Evolutionary conservation across 805 yeast species (phyloP), one percentile per base, ranked within the genome.

Genomic region (Candida qinlingensis): DNA sequence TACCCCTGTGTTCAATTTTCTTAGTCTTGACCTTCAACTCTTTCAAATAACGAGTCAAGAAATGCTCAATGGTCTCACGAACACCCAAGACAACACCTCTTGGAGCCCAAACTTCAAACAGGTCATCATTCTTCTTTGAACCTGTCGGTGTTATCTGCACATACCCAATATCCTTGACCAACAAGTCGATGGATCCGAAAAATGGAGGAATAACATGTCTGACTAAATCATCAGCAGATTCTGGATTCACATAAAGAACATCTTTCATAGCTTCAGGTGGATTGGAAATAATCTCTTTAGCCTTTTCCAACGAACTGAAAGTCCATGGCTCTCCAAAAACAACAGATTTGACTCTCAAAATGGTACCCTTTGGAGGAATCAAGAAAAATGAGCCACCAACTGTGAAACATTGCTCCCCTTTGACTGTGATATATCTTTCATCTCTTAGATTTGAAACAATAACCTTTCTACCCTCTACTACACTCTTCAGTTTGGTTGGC

Each of bases 121-220:
- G 49, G 0, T 70, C 72, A 26, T 54, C 60, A 31, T 51, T 67
- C 5, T 44, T 31, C 44, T 66, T 69, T 9, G 53, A 58, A 10
- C 88, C 85, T 0, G 87, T 81, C 2, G 90, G 83, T 6, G 72
- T 73, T 12, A 86, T 61, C 36, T 79, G 75, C 3, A 85, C 52
- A 55, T 74, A 81, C 0, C 94, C 94, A n/a, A 81, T 60, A 51
- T 80, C 81, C 45, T 77, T 79, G 8, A 86, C 55, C 3, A 86
- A 84, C 29, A 86, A 57, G 56, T 86, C 95, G 8, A 86, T 66
- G 5, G 76, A 61, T 0, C 92, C 92, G 50, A 65, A 69, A 55
- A 85, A 85, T n/a, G 88, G 87, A 0, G 94, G 92, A 4, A 86
- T 70, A 3, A 77, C 69, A 52, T 74, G 82, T 49, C 79, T 66